phyloP scores from a whole-genome alignment of 768 basidiomycete species.

The Symmetrospora coprosmae region DNA sequence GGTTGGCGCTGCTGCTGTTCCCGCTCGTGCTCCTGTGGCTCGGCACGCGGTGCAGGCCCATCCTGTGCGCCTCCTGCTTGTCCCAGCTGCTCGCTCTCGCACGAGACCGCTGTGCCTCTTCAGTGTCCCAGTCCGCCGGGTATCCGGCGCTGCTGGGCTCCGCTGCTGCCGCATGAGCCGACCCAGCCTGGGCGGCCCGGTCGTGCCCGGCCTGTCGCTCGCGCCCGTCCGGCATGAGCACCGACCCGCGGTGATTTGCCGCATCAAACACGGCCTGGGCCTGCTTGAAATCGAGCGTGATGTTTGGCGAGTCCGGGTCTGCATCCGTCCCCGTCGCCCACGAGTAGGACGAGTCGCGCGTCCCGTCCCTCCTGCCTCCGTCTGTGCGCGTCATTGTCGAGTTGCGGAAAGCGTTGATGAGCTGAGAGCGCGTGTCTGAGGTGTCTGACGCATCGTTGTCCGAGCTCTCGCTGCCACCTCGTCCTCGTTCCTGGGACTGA shows the following conservation, averaged over 20 bases:
- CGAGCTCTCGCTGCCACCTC: too few species aligned
- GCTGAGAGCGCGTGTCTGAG: constrained; percentile 1
- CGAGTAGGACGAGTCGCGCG: constrained; percentile 13
- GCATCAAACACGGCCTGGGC: background rate
- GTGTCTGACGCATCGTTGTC: background rate
- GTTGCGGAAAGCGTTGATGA: constrained; percentile 6
- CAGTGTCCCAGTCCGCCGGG: constrained; percentile 8
- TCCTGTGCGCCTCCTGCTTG: constrained; percentile 4
- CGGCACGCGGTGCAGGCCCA: background rate
- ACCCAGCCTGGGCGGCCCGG: too few species aligned
- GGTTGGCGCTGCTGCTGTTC: too few species aligned
- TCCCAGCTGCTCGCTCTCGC: constrained; percentile 16
- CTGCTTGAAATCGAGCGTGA: constrained; percentile 6
- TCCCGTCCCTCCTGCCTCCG: background rate
- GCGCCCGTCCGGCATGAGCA: too few species aligned
- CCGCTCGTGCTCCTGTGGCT: background rate
- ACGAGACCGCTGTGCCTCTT: background rate
- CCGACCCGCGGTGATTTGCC: background rate
- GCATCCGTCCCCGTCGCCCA: too few species aligned
- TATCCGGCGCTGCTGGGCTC: too few species aligned
- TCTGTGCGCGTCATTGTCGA: background rate
- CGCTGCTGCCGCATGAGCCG: too few species aligned
- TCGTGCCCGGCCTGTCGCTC: too few species aligned
- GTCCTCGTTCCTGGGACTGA: too few species aligned
- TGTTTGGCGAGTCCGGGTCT: background rate